These are phyloP conservation scores for Trichoderma semiorbis DNA, from an alignment of 2,329 filamentous ascomycete species.

Conservation along the genomic window DNA sequence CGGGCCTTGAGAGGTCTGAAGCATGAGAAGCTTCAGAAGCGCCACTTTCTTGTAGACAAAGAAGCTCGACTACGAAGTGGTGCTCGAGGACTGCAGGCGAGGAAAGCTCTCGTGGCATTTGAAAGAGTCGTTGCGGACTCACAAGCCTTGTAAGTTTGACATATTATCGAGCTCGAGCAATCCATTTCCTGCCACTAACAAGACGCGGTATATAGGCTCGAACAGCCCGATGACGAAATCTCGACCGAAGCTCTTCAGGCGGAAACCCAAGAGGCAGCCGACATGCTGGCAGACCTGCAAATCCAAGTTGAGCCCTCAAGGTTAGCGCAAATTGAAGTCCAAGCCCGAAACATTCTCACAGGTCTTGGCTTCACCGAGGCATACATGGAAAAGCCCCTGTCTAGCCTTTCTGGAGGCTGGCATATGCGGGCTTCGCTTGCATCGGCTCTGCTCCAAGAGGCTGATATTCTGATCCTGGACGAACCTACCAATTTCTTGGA, in stretches of 20 bases:
- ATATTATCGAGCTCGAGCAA: not conserved
- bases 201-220: slow-evolving; percentile 31
- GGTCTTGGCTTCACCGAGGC: slow-evolving; percentile 70
- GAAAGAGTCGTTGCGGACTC: slow-evolving; percentile 65
- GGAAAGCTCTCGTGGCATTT: slow-evolving; percentile 68
- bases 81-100: slow-evolving; percentile 67
- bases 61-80: slow-evolving; percentile 73
- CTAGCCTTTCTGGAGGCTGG: slow-evolving; percentile 73
- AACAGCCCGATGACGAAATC: slow-evolving; percentile 55
- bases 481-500: slow-evolving; percentile 88
- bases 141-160: slow-evolving; percentile 42
- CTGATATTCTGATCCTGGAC: slow-evolving; percentile 77
- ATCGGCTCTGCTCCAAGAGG: slow-evolving; percentile 64
- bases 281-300: slow-evolving; percentile 67
- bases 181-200: not conserved
- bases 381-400: slow-evolving; percentile 56
- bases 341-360: slow-evolving; percentile 61
- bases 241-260: slow-evolving; percentile 53
- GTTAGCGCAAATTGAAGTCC: slow-evolving; percentile 60
- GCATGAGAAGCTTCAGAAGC: slow-evolving; percentile 58
- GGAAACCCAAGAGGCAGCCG: slow-evolving; percentile 66
- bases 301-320: slow-evolving; percentile 64
- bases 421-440: slow-evolving; percentile 67
- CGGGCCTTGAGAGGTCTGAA: slow-evolving; percentile 59
- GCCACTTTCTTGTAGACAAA: slow-evolving; percentile 67